phyloP scores from a whole-genome alignment of 768 basidiomycete genomes.

The Suillus cothurnatus region DNA sequence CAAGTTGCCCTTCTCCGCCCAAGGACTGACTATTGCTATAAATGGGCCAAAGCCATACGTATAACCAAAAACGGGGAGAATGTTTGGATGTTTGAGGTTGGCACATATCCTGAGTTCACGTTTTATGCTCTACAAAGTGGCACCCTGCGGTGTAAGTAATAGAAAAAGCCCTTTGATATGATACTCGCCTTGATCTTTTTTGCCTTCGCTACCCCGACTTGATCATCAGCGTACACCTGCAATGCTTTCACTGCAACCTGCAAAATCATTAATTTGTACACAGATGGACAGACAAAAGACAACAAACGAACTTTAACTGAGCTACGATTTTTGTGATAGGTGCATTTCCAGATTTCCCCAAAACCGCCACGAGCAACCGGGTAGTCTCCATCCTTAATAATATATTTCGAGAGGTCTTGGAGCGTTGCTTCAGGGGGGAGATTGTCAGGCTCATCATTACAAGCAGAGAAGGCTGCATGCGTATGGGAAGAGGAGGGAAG shows the following conservation, averaged over 20 bases:
- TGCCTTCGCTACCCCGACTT: fast-evolving
- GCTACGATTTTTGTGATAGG: fast-evolving
- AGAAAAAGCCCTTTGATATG: background rate
- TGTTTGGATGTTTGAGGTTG: slow-evolving; percentile 17
- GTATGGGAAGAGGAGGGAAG: background rate
- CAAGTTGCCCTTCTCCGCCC: slow-evolving; percentile 28
- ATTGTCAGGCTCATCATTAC: background rate
- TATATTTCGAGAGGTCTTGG: background rate
- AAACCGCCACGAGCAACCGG: slow-evolving; percentile 7
- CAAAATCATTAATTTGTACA: background rate
- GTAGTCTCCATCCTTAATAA: background rate
- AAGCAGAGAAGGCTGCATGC: background rate
- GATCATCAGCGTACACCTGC: background rate
- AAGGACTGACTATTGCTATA: slow-evolving; percentile 25
- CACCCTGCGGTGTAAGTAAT: background rate
- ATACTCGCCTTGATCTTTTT: background rate
- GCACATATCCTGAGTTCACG: slow-evolving; percentile 26
- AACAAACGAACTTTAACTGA: background rate
- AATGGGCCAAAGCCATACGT: slow-evolving; percentile 21
- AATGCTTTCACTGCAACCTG: slow-evolving; percentile 2
- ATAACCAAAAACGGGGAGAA: slow-evolving; percentile 23
- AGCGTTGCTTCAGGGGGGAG: background rate
- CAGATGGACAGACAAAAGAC: background rate
- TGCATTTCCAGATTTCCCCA: slow-evolving; percentile 7
- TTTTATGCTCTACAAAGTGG: slow-evolving; percentile 13